Base-by-base conservation (phyloP, 2,329 filamentous ascomycete species). In the Coniochaeta sp. region DNA sequence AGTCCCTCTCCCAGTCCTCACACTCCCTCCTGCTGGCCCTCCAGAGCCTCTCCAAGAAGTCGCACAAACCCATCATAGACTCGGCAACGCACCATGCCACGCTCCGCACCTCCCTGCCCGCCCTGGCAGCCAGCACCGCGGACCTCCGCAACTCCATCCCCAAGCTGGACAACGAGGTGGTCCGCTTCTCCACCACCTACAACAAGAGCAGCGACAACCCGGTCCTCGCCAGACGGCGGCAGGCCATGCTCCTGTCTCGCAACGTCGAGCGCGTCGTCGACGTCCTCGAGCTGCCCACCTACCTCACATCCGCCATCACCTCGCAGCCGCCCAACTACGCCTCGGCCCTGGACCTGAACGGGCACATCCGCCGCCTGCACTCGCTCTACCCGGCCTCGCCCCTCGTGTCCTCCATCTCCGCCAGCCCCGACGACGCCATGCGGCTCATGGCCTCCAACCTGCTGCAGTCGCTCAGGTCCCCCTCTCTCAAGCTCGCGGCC, bases 251-350 rank as follows among this genome's bases (percentile, higher is more conserved):
- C 24, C 80, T 98, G 17, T 85, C 91, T 19, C 84, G 90, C 55
- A 98, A 97, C 71, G 88, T 93, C 30, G 93, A 97, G 72, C 86
- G 93, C 59, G 81, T 98, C 3, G 89, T 92, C 32, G 93, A 97
- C 71, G 88, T 98, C 34, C 85, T 99, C 61, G 93, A 98, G 68
- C 82, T 99, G 32, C 95, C 95, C 0, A 87, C 89, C 0, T 78
- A 98, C 36, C 83, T 99, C 16, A 89, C 90, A 14, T 92, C 93
- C 1, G 88, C 93, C 54, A 88, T 93, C 60, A 83, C 83, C 3
- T 76, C 82, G 1, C 80, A 74, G 4, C 79, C 85, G 4, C 84
- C 87, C 62, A 96, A 91, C 66, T 96, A 97, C 77, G 88, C 92
- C 2, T 90, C 91, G 0, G 93, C 93, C 0, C 80, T 99, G 36